Evolutionary conservation across 331 rosid species (phyloP).

Genomic region (Quercus phellos): DNA sequence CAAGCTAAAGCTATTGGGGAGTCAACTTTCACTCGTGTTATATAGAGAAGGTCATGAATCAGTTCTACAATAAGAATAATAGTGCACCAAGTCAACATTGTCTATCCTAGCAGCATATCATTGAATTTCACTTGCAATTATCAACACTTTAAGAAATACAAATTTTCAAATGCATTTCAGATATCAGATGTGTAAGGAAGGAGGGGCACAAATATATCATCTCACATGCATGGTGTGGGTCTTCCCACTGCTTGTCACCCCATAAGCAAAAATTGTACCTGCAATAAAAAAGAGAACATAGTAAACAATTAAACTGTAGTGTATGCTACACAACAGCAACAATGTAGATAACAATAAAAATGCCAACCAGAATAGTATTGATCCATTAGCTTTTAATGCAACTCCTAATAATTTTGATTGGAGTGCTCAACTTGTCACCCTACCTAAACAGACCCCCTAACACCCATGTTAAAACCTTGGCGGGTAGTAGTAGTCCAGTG

Average conservation of each 20-base stretch:
- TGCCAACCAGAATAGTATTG: background rate
- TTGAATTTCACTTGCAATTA: background rate
- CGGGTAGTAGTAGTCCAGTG: background rate
- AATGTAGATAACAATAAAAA: slow-evolving; percentile 19
- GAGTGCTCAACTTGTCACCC: slow-evolving; percentile 10
- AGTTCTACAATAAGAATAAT: background rate
- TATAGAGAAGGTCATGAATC: background rate
- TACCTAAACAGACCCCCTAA: background rate
- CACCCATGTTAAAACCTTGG: background rate
- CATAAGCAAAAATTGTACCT: slow-evolving; percentile 98
- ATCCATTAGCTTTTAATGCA: background rate
- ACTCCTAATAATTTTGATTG: slow-evolving; percentile 14
- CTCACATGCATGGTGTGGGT: slow-evolving; percentile 99
- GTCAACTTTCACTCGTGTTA: background rate
- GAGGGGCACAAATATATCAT: slow-evolving; percentile 5
- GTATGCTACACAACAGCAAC: slow-evolving; percentile 16
- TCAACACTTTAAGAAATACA: background rate
- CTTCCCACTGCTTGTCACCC: slow-evolving; percentile 99
- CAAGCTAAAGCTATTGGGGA: background rate
- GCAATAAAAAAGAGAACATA: slow-evolving; percentile 25
- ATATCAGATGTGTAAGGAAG: background rate
- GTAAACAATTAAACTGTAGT: slow-evolving; percentile 14
- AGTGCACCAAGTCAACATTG: background rate
- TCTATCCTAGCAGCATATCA: background rate
- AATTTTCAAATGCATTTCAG: background rate